Conservation (phyloP, 306 rosid genomes). For the Castanea mollissima region DNA sequence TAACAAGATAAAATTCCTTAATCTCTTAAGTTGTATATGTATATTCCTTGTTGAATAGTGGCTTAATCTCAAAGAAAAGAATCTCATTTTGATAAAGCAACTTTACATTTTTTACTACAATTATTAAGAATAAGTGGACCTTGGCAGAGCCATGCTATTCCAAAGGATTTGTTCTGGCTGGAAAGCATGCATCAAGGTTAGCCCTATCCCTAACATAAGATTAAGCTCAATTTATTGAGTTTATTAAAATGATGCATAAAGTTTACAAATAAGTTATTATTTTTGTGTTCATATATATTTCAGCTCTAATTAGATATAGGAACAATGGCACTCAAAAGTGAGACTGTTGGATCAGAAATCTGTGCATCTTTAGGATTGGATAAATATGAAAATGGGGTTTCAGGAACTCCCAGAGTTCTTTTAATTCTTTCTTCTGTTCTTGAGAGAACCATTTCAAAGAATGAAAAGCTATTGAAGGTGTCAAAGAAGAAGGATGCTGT, state of each 20-base stretch:
- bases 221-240: too few species aligned
- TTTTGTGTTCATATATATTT: background rate
- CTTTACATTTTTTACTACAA: slow-evolving; percentile 6
- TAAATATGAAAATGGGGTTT: slow-evolving; percentile 7
- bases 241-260: too few species aligned
- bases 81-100: slow-evolving; percentile 28
- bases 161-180: background rate
- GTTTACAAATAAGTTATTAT: too few species aligned
- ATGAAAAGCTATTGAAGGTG: slow-evolving; percentile 32
- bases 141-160: background rate
- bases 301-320: slow-evolving; percentile 20
- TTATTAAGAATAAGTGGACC: background rate
- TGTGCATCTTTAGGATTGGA: slow-evolving; percentile 29
- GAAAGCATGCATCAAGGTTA: background rate
- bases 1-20: background rate
- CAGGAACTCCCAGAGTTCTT: slow-evolving; percentile 34
- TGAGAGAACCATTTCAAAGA: slow-evolving; percentile 45
- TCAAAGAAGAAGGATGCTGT: slow-evolving; percentile 25
- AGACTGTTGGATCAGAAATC: slow-evolving; percentile 12
- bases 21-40: background rate
- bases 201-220: background rate
- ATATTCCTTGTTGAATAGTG: slow-evolving; percentile 23
- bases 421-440: slow-evolving; percentile 28
- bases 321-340: slow-evolving; percentile 17
- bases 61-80: slow-evolving; percentile 49